Evolutionary conservation across 768 basidiomycete species (phyloP).

Genomic region (Calocybe cyanea): DNA sequence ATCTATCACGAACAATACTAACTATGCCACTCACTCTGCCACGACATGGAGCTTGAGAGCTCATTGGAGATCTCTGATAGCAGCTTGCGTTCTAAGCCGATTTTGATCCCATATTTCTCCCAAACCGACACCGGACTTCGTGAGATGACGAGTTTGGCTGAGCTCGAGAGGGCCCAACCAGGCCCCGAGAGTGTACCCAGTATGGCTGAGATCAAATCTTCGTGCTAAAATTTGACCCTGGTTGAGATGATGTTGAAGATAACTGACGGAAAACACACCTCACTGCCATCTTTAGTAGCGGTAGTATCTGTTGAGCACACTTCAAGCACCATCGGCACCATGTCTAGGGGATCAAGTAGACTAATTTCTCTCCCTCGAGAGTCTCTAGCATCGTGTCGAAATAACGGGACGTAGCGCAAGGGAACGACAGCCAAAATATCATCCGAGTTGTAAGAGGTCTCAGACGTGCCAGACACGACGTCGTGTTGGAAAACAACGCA

Average conservation of each 20-base stretch:
- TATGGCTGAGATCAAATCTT: constrained; percentile 21
- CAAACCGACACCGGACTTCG: constrained; percentile 39
- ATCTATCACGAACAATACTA: background rate
- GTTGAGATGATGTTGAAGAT: background rate
- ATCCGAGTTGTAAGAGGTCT: constrained; percentile 21
- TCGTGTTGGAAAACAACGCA: constrained; percentile 35
- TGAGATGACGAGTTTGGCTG: constrained; percentile 21
- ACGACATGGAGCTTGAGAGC: constrained; percentile 46
- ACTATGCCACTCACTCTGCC: constrained; percentile 40
- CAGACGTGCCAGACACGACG: constrained; percentile 21
- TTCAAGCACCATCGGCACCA: constrained; percentile 42
- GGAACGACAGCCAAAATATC: constrained; percentile 47
- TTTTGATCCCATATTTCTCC: constrained; percentile 35
- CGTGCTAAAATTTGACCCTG: constrained; percentile 24
- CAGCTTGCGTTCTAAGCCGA: constrained; percentile 30
- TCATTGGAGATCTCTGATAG: constrained; percentile 42
- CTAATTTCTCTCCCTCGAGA: constrained; percentile 36
- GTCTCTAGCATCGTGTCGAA: constrained; percentile 32
- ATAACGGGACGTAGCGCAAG: constrained; percentile 42
- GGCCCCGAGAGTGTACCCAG: constrained; percentile 20
- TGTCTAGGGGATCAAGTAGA: constrained; percentile 53
- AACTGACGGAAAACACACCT: constrained; percentile 9
- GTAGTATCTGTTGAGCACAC: constrained; percentile 5
- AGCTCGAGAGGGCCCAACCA: constrained; percentile 23
- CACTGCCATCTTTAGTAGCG: background rate